These are phyloP conservation scores for Deuterostichococcus epilithicus DNA, from an alignment of 139 green algal species.

Conservation along the genomic window DNA sequence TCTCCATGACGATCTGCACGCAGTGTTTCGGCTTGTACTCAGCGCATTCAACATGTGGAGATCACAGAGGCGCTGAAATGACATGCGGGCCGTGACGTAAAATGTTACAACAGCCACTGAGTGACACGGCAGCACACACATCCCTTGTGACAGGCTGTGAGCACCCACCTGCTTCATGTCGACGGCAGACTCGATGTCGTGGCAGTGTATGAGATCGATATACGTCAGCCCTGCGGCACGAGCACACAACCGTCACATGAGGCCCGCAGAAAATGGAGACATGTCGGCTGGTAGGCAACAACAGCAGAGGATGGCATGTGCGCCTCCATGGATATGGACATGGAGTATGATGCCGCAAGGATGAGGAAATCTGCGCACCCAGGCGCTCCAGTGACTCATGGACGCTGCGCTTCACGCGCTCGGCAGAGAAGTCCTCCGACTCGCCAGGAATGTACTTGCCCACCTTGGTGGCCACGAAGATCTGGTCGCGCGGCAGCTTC, in stretches of 20 bases:
- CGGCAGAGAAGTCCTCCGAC: constrained; percentile 40
- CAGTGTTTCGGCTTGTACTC: no score
- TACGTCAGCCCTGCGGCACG: constrained; percentile 27
- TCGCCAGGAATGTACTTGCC: constrained; percentile 14
- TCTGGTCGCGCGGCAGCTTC: constrained; percentile 25
- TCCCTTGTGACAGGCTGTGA: neutral
- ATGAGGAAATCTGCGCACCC: no score
- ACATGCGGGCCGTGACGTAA: no score
- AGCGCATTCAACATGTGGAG: no score
- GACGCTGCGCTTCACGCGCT: constrained; percentile 34
- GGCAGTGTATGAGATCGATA: constrained; percentile 49
- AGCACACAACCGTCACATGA: no score
- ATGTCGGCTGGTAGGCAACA: no score
- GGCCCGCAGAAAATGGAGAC: no score
- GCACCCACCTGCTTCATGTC: constrained; percentile 8
- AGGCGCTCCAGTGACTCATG: constrained; percentile 33
- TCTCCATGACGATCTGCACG: constrained; percentile 70
- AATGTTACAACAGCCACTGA: no score
- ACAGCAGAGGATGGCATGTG: no score
- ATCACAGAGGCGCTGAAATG: neutral
- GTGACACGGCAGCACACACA: no score
- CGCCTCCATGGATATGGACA: no score
- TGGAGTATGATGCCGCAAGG: no score
- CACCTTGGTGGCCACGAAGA: constrained; percentile 37
- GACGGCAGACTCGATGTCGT: constrained; percentile 47